Base-by-base conservation (phyloP, 1,284 basidiomycete species). In the Vanrija sp. region DNA sequence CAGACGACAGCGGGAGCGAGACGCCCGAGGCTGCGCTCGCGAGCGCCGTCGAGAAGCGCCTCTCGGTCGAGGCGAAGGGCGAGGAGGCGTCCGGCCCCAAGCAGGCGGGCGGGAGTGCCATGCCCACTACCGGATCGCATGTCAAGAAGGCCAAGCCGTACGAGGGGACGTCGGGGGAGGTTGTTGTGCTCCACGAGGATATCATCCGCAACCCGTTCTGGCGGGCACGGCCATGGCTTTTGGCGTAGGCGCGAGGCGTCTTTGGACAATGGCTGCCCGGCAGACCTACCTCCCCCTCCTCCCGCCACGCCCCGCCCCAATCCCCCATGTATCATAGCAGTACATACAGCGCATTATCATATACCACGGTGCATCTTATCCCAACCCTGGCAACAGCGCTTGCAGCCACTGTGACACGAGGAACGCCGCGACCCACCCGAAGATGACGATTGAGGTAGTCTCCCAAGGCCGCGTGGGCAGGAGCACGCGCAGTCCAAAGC, bases 141-240 rank as follows among this genome's bases (percentile, higher is more conserved):
- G 38, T 12, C 52, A 71, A 68, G 58, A 75, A 76, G 63, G 78
- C 58, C 79, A 78, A 57, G 38, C 63, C 67, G 29, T 74, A 67
- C 52, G 72, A 76, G 49, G 75, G 74, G 1, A 72, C 68, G 12
- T 69, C 70, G 25, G 80, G 75, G 54, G 75, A 85, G 49, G 78
- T 83, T 3, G 75, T 86, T 3, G 69, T 86, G 12, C 40, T 80
- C 25, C 89, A 95, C 65, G 88, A 87, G 71, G 91, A 95, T 74
- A 82, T 95, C 53, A 91, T 94, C 62, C 80, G 82, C 51, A 85
- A 91, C 53, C 81, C 80, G 1, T 94, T 93, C 76, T 96, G 91
- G 92, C 67, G 79, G 10, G 65, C 68, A 12, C 64, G 79, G 26
- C 71, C 76, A 7, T 79, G 79, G 69, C 59, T 78, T n/a, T 54